Conservation (phyloP, 805 yeast genomes). For the Sugiyamaella qingdaonensis region DNA sequence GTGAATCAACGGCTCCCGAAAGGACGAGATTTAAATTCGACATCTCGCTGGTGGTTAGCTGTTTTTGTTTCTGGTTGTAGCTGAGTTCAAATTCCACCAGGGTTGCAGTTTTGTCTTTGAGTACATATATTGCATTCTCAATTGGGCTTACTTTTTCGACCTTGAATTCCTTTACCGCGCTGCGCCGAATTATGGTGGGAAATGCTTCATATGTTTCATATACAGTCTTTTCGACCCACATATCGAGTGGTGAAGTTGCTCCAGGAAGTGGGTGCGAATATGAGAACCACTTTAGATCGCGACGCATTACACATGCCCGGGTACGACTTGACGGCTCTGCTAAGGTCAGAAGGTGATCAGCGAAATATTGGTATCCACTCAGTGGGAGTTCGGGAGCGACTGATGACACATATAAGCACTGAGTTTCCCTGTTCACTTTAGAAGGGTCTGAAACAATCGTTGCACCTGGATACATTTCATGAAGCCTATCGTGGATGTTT, state of each 20-base stretch:
- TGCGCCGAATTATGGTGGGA: slow-evolving; percentile 85
- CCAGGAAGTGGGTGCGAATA: slow-evolving; percentile 71
- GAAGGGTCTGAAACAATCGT: slow-evolving; percentile 55
- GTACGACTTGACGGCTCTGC: slow-evolving; percentile 42
- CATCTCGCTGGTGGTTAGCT: not conserved
- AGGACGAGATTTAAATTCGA: slow-evolving; percentile 25
- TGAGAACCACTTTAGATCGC: slow-evolving; percentile 65
- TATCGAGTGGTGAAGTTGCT: slow-evolving; percentile 54
- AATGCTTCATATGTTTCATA: slow-evolving; percentile 70
- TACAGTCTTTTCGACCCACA: slow-evolving; percentile 86
- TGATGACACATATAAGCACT: slow-evolving; percentile 63
- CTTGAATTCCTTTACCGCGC: slow-evolving; percentile 54
- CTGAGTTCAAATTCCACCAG: slow-evolving; percentile 65
- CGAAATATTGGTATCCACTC: not conserved
- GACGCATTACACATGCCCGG: slow-evolving; percentile 69
- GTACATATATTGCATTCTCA: slow-evolving; percentile 70
- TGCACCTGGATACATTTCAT: slow-evolving; percentile 77
- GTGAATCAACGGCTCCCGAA: slow-evolving; percentile 81
- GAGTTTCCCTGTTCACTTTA: slow-evolving; percentile 65
- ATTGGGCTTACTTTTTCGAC: slow-evolving; percentile 70
- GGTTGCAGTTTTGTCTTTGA: slow-evolving; percentile 66
- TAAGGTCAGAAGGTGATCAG: not conserved
- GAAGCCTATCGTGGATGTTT: slow-evolving; percentile 71
- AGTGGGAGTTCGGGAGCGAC: slow-evolving; percentile 58
- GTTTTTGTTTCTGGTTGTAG: slow-evolving; percentile 39